Base-by-base conservation (phyloP, 805 yeast genomes). In the Torulaspora delbrueckii region DNA sequence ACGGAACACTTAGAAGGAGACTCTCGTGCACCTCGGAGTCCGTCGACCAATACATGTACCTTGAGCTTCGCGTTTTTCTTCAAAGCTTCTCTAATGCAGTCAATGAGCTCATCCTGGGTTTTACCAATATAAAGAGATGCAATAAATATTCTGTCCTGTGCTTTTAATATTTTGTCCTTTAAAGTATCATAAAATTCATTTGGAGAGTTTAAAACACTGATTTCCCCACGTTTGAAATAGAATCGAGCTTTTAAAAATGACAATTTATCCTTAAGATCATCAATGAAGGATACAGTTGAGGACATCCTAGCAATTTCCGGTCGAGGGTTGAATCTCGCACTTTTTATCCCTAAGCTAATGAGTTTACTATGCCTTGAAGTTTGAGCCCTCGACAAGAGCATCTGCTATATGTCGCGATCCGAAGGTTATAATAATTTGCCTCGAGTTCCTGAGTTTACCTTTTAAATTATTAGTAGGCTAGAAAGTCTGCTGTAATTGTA, bases 21-120 rank as follows among this genome's bases (percentile, higher is more conserved):
- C 58, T 93, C 99, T 54, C 99, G 76, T 0, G 98, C 91, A 0
- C 96, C 96, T 55, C 99, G 68, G 38, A 93, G 72, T 9, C 90
- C 95, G 66, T 93, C 99, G 5, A 90, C 75, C 42, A 93, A 70
- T 22, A 93, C 80, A 47, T 76, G 77, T 1, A 93, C 85, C 53
- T 77, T 74, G 48, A 93, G 71, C 19, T 78, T 67, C 2, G 81
- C 76, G 49, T 86, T 87, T 2, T 60, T 56, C 1, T 59, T 55
- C 53, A 93, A 63, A 0, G 96, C 90, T 5, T 68, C 63, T 10
- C 75, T 74, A 3, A 93, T 53, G 50, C 83, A 76, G 6, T 74
- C 72, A 10, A 90, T 71, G 22, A 93, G 74, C 48, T 91, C 98
- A 40, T 75, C 68, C 63, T 93, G 96, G 1, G 79, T 64, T 55